A percentile compares a stretch with the other conserved stretches of the same genome.
Evolutionary conservation across 2,329 filamentous ascomycete genomes (phyloP).

Genomic region (Aspergillus brunneoviolaceus): DNA sequence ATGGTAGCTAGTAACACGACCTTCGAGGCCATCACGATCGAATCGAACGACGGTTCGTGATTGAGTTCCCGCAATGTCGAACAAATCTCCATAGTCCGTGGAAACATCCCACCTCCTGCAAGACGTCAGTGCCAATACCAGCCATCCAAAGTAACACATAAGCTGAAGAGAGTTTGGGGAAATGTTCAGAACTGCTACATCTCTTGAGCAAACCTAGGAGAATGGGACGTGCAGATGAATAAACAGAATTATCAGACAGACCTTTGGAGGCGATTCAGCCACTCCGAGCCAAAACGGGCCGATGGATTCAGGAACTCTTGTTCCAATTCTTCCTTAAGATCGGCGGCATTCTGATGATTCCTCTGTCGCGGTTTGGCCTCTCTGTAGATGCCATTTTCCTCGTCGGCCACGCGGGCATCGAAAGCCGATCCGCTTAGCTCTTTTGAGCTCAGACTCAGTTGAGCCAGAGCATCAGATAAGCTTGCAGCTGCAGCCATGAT

Average conservation of each 20-base stretch:
- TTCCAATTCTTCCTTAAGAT: slow-evolving; percentile 71
- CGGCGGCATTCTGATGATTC: slow-evolving; percentile 51
- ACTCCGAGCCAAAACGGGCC: slow-evolving; percentile 73
- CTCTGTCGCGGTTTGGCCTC: slow-evolving; percentile 45
- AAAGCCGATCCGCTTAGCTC: slow-evolving; percentile 25
- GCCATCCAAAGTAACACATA: not conserved
- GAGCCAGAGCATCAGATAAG: slow-evolving; percentile 28
- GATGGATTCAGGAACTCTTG: slow-evolving; percentile 76
- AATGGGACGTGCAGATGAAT: not conserved
- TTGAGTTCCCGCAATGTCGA: slow-evolving; percentile 84
- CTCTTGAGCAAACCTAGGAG: not conserved
- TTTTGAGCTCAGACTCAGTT: slow-evolving; percentile 28
- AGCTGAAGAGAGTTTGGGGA: slow-evolving; percentile 5
- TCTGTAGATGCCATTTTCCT: slow-evolving; percentile 31
- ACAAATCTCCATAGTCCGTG: slow-evolving; percentile 77
- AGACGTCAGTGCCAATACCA: not conserved
- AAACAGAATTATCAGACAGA: slow-evolving; percentile 32
- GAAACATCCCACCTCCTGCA: slow-evolving; percentile 73
- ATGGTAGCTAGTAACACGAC: slow-evolving; percentile 86
- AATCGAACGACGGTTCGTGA: slow-evolving; percentile 94
- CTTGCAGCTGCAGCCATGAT: slow-evolving; percentile 31
- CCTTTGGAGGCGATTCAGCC: slow-evolving; percentile 88
- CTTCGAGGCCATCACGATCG: slow-evolving; percentile 84
- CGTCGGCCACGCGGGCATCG: slow-evolving; percentile 31
- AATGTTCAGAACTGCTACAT: not conserved